Evolutionary conservation across 345 rosid species (phyloP), one percentile per base, ranked within the genome.

Genomic region (Capsella bursapastoris): DNA sequence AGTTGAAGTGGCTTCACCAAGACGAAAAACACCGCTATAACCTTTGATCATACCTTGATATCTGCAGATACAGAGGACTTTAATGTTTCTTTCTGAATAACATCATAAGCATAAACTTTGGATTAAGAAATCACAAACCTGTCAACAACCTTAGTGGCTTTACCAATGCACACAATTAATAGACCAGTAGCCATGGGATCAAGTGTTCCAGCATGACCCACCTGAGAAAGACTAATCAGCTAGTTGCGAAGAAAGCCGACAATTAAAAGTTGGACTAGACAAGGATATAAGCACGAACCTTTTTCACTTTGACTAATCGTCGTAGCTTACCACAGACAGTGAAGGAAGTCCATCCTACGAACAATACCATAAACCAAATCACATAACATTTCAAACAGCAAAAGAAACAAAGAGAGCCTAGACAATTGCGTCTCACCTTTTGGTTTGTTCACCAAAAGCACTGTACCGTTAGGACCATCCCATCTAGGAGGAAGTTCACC

Each of bases 181-280:
- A 95, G 83, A 37, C 97, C 99, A 63, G 97, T 89, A 78, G 99
- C 97, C 97, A 92, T 90, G 48, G 99, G 99, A 86, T 95, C 99
- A 77, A 92, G 97, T 4, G 99, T 92, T 67, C 97, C 99, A 79
- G 97, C 97, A 82, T 92, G 97, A 68, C 97, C 99, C 32, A 95
- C 99, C 99, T 95, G 70, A 58, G 16, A 53, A 41, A 34, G 7
- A 40, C 76, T 59, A 7, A 43, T 51, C 16, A 78, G 73, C 41
- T 11, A 71, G 44, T 38, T 29, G 45, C 43, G 2, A 52, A 29
- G 34, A 50, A 34, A 35, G 16, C 28, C 1, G 1, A 57, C 13
- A 57, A 41, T 51, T 43, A 43, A 58, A 34, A 15, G 12, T 66
- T 52, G 70, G 22, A 66, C 38, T 11, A 58, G 18, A 37, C 56